Conservation (phyloP, 164 flowering plant genomes). For the Saururus chinensis region DNA sequence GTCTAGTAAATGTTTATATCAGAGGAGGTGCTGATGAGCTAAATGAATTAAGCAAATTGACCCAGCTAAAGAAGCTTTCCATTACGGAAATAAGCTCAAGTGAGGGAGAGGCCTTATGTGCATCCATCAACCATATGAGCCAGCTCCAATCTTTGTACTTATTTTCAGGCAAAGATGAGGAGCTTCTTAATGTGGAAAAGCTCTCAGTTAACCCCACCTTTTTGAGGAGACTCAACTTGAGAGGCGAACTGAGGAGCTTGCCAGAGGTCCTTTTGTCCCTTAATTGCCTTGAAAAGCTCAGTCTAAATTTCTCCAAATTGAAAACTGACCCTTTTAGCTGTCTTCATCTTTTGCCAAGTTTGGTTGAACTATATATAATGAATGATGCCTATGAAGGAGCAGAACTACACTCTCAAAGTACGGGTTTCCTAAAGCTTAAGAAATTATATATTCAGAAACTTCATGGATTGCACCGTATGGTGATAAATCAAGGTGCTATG, state of each 20-base stretch:
- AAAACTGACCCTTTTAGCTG: neutral
- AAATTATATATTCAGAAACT: neutral
- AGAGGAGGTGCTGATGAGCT: neutral
- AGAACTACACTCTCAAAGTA: neutral
- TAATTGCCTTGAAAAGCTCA: neutral
- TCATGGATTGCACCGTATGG: neutral
- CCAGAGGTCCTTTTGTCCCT: neutral
- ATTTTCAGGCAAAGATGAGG: neutral
- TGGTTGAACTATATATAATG: neutral
- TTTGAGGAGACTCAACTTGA: neutral
- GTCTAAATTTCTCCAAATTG: neutral
- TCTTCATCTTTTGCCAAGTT: neutral
- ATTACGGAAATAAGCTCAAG: neutral
- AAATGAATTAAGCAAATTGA: neutral
- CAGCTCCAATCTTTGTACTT: neutral
- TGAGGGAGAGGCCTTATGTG: neutral
- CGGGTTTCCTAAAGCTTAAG: neutral
- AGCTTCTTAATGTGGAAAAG: neutral
- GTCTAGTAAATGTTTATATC: neutral
- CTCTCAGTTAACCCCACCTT: neutral
- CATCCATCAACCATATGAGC: neutral
- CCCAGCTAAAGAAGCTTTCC: neutral
- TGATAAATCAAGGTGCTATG: neutral
- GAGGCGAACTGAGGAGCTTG: neutral
- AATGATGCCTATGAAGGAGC: neutral